A percentile compares a stretch with the other conserved stretches of the same genome.
These are phyloP conservation scores for Colletotrichum brevisporum DNA, from an alignment of 2,329 filamentous ascomycete species.

Conservation along the genomic window DNA sequence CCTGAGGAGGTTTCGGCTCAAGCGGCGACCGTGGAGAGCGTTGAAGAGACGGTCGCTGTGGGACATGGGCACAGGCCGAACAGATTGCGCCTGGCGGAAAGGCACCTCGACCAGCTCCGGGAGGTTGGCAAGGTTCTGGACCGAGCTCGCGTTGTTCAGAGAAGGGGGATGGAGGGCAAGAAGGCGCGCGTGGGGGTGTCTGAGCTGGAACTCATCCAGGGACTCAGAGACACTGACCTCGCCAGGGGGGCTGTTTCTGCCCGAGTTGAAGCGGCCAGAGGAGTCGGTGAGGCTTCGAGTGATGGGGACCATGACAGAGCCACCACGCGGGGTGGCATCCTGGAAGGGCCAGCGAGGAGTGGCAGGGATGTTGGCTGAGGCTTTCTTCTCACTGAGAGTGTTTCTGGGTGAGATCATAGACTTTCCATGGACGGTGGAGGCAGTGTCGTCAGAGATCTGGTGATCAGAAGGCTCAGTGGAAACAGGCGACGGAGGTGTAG, in stretches of 20 bases:
- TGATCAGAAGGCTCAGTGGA: conserved; percentile 19
- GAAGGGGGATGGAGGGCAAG: conserved; percentile 24
- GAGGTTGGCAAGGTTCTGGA: conserved; percentile 6
- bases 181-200: conserved; percentile 23
- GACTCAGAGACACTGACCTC: conserved; percentile 33
- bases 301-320: conserved; percentile 27
- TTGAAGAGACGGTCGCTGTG: background rate
- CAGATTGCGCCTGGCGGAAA: background rate
- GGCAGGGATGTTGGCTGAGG: background rate
- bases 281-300: conserved; percentile 13
- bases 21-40: background rate
- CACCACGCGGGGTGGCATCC: conserved; percentile 26
- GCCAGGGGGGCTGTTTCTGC: background rate
- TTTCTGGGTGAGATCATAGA: conserved; percentile 26
- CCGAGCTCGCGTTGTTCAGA: background rate
- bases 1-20: conserved; percentile 6
- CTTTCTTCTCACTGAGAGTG: background rate
- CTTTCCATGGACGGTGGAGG: conserved; percentile 22
- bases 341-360: conserved; percentile 37
- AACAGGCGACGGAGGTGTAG: conserved; percentile 27
- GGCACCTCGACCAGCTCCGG: conserved; percentile 22
- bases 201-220: conserved; percentile 35
- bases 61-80: background rate
- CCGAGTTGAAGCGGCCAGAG: background rate
- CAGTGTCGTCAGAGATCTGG: conserved; percentile 21